phyloP scores from a whole-genome alignment of 352 stramenopile genomes.

The Pseudoperonospora humuli region DNA sequence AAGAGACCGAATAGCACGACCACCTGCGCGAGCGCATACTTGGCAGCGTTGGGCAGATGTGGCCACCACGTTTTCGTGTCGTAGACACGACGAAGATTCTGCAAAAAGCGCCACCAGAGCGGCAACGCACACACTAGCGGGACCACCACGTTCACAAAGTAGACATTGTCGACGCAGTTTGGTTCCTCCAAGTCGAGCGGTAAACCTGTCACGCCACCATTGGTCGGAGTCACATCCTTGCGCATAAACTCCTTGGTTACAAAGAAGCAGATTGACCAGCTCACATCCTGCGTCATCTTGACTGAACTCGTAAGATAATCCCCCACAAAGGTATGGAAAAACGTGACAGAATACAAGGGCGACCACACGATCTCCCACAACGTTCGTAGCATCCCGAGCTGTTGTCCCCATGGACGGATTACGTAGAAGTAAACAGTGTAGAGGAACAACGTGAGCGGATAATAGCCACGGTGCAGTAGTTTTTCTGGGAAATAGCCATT shows the following conservation, averaged over 20 bases:
- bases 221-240: conserved; percentile 37
- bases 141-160: conserved; percentile 92
- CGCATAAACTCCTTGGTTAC: conserved; percentile 89
- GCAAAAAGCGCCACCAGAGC: conserved; percentile 94
- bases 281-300: conserved; percentile 80
- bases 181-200: conserved; percentile 9
- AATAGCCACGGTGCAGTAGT: conserved; percentile 81
- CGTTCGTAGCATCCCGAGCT: conserved; percentile 80
- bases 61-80: conserved; percentile 94
- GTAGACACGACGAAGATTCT: conserved; percentile 92
- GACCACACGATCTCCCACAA: conserved; percentile 87
- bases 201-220: conserved; percentile 4
- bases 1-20: conserved; percentile 83
- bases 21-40: conserved; percentile 88
- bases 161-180: conserved; percentile 64
- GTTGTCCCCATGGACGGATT: conserved; percentile 76
- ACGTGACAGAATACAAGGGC: conserved; percentile 88
- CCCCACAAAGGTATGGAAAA: conserved; percentile 90
- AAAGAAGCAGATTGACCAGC: conserved; percentile 95
- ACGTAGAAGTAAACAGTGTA: conserved; percentile 92
- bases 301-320: conserved; percentile 83
- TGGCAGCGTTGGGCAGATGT: conserved; percentile 93
- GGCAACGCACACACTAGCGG: conserved; percentile 92
- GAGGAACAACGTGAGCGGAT: conserved; percentile 88
- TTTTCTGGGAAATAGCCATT: conserved; percentile 81